Evolutionary conservation across 1,284 basidiomycete species (phyloP).

Genomic region (Wolfiporia cocos): DNA sequence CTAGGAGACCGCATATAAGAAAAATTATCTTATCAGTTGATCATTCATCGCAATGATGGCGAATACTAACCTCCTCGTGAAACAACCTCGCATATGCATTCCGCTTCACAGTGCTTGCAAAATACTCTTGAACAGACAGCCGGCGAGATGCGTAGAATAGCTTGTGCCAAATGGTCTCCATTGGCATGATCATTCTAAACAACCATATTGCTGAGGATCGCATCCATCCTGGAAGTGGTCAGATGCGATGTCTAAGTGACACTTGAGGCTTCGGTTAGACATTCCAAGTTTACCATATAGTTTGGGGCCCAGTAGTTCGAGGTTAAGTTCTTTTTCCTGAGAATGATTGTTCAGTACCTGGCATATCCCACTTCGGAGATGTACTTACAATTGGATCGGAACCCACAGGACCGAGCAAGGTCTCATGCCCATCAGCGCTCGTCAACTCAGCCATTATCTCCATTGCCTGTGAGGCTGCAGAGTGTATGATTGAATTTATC

Average conservation of each 20-base stretch:
- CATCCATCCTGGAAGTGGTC: conserved; percentile 36
- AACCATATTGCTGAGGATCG: conserved; percentile 44
- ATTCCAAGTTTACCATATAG: conserved; percentile 39
- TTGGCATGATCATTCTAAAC: conserved; percentile 43
- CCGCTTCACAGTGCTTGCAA: conserved; percentile 40
- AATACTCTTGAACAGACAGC: conserved; percentile 55
- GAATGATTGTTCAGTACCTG: too few relatives aligned
- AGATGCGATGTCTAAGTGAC: not conserved
- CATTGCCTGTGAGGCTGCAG: conserved; percentile 44
- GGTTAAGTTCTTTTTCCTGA: conserved; percentile 51
- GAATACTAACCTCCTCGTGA: conserved; percentile 45
- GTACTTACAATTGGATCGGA: conserved; percentile 66
- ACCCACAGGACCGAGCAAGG: conserved; percentile 59
- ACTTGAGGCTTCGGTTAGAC: not conserved
- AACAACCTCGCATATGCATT: conserved; percentile 48
- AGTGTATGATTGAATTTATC: not conserved
- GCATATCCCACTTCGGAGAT: too few relatives aligned
- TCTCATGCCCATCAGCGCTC: conserved; percentile 75
- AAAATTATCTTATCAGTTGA: too few relatives aligned
- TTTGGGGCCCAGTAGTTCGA: conserved; percentile 54
- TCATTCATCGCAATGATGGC: too few relatives aligned
- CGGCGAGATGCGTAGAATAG: conserved; percentile 37
- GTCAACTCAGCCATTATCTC: conserved; percentile 64
- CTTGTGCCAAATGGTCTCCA: conserved; percentile 41
- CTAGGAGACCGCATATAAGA: conserved; percentile 25